Base-by-base conservation (phyloP, 2,329 filamentous ascomycete genomes). In the Epicoccum sorghinum region DNA sequence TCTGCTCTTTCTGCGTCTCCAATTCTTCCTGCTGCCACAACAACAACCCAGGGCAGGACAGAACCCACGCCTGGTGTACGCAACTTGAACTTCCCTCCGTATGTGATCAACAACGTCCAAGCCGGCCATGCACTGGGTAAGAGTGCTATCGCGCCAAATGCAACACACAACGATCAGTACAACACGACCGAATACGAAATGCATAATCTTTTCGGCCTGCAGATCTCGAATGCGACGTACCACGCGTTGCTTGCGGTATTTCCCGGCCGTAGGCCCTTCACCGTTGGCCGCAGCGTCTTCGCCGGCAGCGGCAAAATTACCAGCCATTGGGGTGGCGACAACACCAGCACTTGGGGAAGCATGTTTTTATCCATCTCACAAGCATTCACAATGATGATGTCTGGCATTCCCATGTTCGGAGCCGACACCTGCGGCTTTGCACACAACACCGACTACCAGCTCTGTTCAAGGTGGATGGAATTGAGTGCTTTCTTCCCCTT, bases 341-440 rank as follows among this genome's bases (percentile, higher is more conserved):
- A 90, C 68, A 75, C 78, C 33, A 86, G 85, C 7, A 80, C 83
- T 4, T 92, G 87, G 84, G 80, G 82, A 0, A 87, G 84, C 67
- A 88, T 92, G 83, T 88, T 82, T 70, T 85, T 88, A 70, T 86
- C 86, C 10, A 93, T 93, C 65, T 83, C 88, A 0, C 88, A 91
- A 71, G 89, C 88, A 1, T 79, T 93, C 0, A 85, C 83, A 9
- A 91, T 91, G 73, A 83, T 82, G 5, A 79, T 90, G 10, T 89
- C 88, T 56, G 87, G 87, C 23, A 85, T 91, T 25, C 88, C 88
- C 5, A 89, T 90, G 86, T 88, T 89, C 61, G 87, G 87, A n/a
- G 57, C 63, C 12, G 68, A 71, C 44, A 70, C 62, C 10, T 89
- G 90, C 65, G 88, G 88, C 0, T 90, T 90, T 75, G 79, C 78